These are phyloP conservation scores for Russula vinacea DNA, from an alignment of 768 basidiomycete species.

Conservation along the genomic window DNA sequence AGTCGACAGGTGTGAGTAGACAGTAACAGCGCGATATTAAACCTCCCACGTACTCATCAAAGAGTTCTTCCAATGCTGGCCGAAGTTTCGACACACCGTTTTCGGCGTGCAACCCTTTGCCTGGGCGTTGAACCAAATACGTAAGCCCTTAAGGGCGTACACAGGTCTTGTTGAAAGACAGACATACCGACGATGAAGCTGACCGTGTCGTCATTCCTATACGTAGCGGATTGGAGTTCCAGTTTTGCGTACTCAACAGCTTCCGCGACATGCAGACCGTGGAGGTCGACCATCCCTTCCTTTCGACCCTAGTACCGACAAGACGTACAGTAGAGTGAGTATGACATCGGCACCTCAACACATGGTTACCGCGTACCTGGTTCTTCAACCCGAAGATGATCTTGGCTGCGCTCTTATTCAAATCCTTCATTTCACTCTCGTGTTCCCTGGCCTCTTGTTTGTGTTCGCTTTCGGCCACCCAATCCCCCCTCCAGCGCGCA, in stretches of 20 bases:
- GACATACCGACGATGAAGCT: constrained; percentile 19
- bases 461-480: not conserved
- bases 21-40: not conserved
- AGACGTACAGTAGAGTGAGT: constrained; percentile 1
- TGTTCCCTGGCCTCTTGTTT: not conserved
- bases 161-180: not conserved
- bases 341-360: not conserved
- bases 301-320: not conserved
- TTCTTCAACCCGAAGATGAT: constrained; percentile 17
- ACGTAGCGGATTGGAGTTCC: not conserved
- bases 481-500: not conserved
- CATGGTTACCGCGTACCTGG: constrained; percentile 11
- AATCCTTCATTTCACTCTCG: not conserved
- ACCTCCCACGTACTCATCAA: constrained; percentile 1
- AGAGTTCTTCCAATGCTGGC: constrained; percentile 15
- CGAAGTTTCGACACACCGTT: constrained; percentile 9
- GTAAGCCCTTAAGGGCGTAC: not conserved
- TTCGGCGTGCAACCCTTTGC: constrained; percentile 11
- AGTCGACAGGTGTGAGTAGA: not conserved
- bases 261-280: constrained; percentile 14
- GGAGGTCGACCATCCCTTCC: constrained; percentile 17
- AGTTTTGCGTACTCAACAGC: constrained; percentile 14
- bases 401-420: constrained; percentile 7
- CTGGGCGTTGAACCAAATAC: not conserved
- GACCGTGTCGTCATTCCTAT: not conserved